phyloP scores from a whole-genome alignment of 495 filamentous ascomycete species.

The Baudoinia panamericana region DNA sequence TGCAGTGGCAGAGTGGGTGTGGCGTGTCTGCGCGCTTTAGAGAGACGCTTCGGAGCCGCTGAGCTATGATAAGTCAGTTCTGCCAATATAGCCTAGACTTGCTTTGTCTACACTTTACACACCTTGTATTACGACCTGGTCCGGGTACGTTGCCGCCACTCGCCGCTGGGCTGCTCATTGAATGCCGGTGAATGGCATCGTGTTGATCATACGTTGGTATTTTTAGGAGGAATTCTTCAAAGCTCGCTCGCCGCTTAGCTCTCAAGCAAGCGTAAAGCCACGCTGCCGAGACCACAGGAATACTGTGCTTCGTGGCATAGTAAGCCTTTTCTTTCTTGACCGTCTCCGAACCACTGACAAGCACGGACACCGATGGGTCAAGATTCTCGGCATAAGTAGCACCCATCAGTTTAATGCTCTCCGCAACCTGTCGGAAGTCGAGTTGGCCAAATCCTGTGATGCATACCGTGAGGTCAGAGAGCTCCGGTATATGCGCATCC shows the following conservation, averaged over 20 bases:
- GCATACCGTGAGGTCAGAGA: constrained; percentile 53
- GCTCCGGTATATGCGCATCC: constrained; percentile 52
- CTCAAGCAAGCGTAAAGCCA: constrained; percentile 81
- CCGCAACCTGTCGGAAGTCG: constrained; percentile 70
- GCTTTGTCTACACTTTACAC: no score
- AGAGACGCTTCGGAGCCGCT: constrained; percentile 3
- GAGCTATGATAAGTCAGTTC: no score
- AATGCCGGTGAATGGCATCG: background rate
- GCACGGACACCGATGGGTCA: constrained; percentile 48
- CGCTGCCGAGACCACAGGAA: constrained; percentile 61
- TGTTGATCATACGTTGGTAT: constrained; percentile 1
- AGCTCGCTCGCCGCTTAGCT: constrained; percentile 2
- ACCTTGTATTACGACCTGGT: no score
- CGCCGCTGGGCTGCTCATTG: constrained; percentile 6
- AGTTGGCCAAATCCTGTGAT: constrained; percentile 76
- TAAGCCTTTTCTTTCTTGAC: constrained; percentile 65
- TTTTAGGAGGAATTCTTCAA: background rate
- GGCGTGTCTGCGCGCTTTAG: constrained; percentile 10
- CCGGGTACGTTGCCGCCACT: no score
- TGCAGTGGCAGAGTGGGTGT: constrained; percentile 14
- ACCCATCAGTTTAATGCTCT: constrained; percentile 62
- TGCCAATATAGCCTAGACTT: no score
- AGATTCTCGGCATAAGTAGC: constrained; percentile 66
- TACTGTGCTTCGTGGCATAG: constrained; percentile 54
- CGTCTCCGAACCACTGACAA: constrained; percentile 49